Evolutionary conservation across 2,329 filamentous ascomycete genomes (phyloP), one percentile per base, ranked within the genome.

Genomic region (Botrytis galanthina): DNA sequence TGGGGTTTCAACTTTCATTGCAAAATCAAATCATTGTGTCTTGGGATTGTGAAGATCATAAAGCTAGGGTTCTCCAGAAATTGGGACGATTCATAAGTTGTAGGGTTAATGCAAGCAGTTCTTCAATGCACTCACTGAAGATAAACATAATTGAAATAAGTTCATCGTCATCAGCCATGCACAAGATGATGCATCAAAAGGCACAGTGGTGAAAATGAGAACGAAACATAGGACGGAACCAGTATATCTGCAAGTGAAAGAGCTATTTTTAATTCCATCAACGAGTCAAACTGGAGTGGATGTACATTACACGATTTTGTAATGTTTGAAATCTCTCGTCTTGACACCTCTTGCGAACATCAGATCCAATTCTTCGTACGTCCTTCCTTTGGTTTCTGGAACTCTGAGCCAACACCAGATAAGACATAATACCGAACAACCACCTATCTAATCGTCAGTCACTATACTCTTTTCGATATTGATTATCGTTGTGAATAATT

Each of bases 291-390:
- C 26, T 51, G 32, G 32, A 29, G 9, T 9, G 32, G 42, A 48
- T 20, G 22, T 67, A 39, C 64, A 29, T 57, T 39, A 57, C 46
- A 42, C 64, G 3, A 78, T 73, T 48, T 75, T 78, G 62, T 77
- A 79, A 39, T 77, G 64, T 63, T 77, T 76, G 54, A 81, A 83
- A 18, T 81, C 78, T 62, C 81, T 79, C 16, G 81, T 80, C 54
- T 76, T 75, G 14, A 81, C 78, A 22, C 76, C 77, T n/a, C 74
- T 75, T 29, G 82, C 82, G 77, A 87, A 86, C 77, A 87, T 77
- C 10, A 82, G 76, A 75, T 86, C 85, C 18, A 86, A 81, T 79
- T 86, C 84, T 73, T 84, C 84, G 68, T 84, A 82, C 1, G 83
- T 83, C 60, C 83, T 81, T 5, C 82, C 83, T n/a, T 82, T 82